Evolutionary conservation across 768 basidiomycete species (phyloP), one percentile per base, ranked within the genome.

Genomic region (Hygrophorus russula): DNA sequence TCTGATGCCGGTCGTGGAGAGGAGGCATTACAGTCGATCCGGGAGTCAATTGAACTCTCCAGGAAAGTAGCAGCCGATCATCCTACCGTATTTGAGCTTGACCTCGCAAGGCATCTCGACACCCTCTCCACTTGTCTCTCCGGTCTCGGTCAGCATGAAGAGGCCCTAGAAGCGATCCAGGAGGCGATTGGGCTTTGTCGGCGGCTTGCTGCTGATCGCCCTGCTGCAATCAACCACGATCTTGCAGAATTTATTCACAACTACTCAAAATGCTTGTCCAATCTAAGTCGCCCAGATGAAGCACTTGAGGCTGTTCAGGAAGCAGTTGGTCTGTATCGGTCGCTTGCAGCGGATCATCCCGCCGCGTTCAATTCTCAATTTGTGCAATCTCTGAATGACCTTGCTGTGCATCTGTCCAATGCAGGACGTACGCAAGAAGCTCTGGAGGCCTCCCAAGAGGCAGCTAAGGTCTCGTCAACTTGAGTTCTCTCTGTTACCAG

Each of bases 221-320:
- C 37, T 2, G 36, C 2, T 5, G n/a, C 18, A 1, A 19, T 20
- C 17, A 39, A 39, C n/a, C 7, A 1, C 6, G 15, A 18, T 19
- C 37, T 39, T 11, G 37, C 37, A 9, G n/a, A 36, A 14, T 36
- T 19, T 8, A 14, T 36, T n/a, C 19, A 2, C 38, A 39, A 8
- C 17, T 20, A 9, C 24, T 19, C 38, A 3, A 39, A 20, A 12
- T 20, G 18, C 35, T n/a, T 12, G 11, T 36, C 35, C 19, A 19
- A 36, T 8, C 7, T 36, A 2, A 19, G 35, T 19, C 35, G 35
- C n/a, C n/a, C 18, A 12, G 49, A 45, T 12, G 44, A 49, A 14
- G 49, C 49, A 15, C 40, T 51, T 14, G 29, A 18, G 27, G 43
- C 48, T 20, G 39, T 27, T 7, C n/a, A 34, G 20, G 41, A 42